These are phyloP conservation scores for Pythium insidiosum DNA, from an alignment of 352 stramenopile genomes.

Conservation along the genomic window DNA sequence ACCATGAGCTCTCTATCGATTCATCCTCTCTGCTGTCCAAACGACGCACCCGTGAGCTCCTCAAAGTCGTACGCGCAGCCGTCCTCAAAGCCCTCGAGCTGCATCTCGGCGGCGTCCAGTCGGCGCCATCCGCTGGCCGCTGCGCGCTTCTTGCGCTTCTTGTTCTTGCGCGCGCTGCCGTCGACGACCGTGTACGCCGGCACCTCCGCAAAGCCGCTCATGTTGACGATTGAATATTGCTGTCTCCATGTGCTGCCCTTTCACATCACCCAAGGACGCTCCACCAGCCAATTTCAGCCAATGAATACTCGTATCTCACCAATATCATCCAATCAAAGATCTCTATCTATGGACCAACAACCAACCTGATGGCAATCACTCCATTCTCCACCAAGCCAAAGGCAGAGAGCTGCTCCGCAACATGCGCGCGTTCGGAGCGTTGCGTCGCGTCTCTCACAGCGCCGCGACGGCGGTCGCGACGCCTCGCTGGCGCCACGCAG, in stretches of 20 bases:
- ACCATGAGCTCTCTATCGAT: too few species aligned
- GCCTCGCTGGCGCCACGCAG: background rate
- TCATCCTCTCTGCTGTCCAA: background rate
- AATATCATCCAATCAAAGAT: conserved; percentile 10
- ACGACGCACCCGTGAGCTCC: conserved; percentile 56
- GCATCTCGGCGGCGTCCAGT: conserved; percentile 64
- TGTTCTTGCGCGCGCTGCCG: conserved; percentile 13
- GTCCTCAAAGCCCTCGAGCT: conserved; percentile 81
- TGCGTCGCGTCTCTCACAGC: too few species aligned
- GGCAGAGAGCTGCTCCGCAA: too few species aligned
- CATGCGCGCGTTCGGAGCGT: too few species aligned
- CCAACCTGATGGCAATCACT: too few species aligned
- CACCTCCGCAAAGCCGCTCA: conserved; percentile 21
- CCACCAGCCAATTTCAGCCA: conserved; percentile 28
- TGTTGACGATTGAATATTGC: too few species aligned
- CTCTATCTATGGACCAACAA: background rate
- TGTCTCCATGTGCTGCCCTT: background rate
- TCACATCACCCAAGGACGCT: conserved; percentile 15
- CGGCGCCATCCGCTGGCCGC: conserved; percentile 38
- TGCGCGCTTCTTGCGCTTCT: conserved; percentile 62
- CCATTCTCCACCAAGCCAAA: conserved; percentile 8
- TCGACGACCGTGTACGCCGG: conserved; percentile 21
- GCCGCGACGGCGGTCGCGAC: background rate
- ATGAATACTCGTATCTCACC: background rate
- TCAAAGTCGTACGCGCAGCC: conserved; percentile 78